These are phyloP conservation scores for Echium plantagineum DNA, from an alignment of 257 asterid species.

Conservation along the genomic window DNA sequence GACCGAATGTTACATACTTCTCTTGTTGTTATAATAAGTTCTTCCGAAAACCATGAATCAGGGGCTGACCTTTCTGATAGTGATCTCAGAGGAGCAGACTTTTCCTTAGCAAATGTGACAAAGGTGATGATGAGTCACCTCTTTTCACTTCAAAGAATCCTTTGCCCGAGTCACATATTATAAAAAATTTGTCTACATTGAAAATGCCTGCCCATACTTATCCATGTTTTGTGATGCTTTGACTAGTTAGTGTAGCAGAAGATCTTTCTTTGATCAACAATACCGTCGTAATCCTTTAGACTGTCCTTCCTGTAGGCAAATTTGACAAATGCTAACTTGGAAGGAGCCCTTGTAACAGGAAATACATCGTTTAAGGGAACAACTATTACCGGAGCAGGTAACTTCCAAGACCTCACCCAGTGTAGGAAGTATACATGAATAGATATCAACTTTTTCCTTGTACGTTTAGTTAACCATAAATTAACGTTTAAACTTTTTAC, in stretches of 20 bases:
- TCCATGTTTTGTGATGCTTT: background rate
- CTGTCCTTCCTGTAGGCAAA: conserved; percentile 38
- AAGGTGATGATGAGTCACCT: conserved; percentile 46
- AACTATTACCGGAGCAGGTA: conserved; percentile 82
- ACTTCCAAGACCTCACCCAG: background rate
- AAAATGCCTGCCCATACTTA: background rate
- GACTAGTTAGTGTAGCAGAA: no score
- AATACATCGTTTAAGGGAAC: conserved; percentile 88
- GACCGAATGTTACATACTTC: no score
- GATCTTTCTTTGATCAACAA: background rate
- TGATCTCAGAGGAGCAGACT: conserved; percentile 95
- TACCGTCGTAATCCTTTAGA: background rate
- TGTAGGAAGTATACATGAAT: no score
- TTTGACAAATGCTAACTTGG: conserved; percentile 83
- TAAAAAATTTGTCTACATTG: background rate
- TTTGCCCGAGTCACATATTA: background rate
- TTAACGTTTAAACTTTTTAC: no score
- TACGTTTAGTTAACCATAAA: background rate
- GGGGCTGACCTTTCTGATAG: conserved; percentile 97
- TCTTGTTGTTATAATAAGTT: no score
- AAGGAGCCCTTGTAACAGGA: conserved; percentile 91
- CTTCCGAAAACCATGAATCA: conserved; percentile 13
- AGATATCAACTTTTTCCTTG: background rate
- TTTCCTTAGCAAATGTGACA: conserved; percentile 81
- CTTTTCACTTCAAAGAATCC: background rate